Conservation (phyloP, 2,329 filamentous ascomycete genomes). For the Lithohypha guttulata region DNA sequence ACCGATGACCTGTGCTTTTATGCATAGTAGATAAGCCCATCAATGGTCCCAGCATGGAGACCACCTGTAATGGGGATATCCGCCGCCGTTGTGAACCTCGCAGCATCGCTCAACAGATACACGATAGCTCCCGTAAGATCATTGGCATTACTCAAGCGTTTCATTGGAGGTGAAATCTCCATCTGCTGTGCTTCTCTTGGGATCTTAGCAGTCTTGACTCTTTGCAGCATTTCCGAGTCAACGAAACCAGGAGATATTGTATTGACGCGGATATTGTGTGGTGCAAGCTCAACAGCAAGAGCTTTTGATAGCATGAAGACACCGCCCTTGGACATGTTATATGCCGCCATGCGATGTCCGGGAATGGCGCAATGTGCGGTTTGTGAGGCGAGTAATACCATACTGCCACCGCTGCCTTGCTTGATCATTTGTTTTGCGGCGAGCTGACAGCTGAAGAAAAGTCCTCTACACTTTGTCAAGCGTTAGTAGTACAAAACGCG, state of each 20-base stretch:
- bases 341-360: slow-evolving; percentile 26
- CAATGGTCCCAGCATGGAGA: slow-evolving; percentile 25
- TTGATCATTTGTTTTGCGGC: slow-evolving; percentile 42
- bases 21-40: too few relatives aligned
- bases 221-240: slow-evolving; percentile 36
- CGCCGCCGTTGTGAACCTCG: slow-evolving; percentile 31
- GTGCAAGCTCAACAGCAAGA: slow-evolving; percentile 39
- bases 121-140: slow-evolving; percentile 34
- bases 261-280: slow-evolving; percentile 39
- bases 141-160: slow-evolving; percentile 28
- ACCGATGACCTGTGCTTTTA: too few relatives aligned
- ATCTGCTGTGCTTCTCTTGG: slow-evolving; percentile 12
- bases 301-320: slow-evolving; percentile 33
- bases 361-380: slow-evolving; percentile 11
- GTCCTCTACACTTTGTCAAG: slow-evolving; percentile 35
- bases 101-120: slow-evolving; percentile 33
- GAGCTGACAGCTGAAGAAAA: slow-evolving; percentile 39
- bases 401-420: slow-evolving; percentile 31
- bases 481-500: too few relatives aligned
- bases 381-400: slow-evolving; percentile 16
- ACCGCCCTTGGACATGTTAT: slow-evolving; percentile 34
- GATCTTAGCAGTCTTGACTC: slow-evolving; percentile 33
- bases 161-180: slow-evolving; percentile 2
- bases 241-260: slow-evolving; percentile 36
- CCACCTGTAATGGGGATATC: slow-evolving; percentile 30